Evolutionary conservation across 768 basidiomycete genomes (phyloP).

Genomic region (Psilocybe cubensis): DNA sequence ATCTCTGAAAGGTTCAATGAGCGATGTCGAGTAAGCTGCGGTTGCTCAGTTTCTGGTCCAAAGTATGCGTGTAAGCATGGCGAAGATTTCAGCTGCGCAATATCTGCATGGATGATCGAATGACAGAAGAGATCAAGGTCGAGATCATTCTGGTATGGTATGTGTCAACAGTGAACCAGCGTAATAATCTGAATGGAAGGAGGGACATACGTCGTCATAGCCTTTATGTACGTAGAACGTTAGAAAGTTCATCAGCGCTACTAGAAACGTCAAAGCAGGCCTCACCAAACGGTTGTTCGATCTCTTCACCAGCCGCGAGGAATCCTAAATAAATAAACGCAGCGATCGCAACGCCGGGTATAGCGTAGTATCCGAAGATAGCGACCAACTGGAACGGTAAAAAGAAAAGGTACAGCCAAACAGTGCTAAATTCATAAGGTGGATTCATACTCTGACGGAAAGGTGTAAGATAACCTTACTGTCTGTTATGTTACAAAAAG

Average conservation of each 20-base stretch:
- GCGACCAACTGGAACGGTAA: constrained; percentile 75
- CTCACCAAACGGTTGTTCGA: constrained; percentile 70
- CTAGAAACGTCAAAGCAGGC: constrained; percentile 2
- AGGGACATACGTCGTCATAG: constrained; percentile 56
- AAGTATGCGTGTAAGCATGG: constrained; percentile 54
- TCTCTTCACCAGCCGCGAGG: constrained; percentile 71
- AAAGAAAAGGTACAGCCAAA: constrained; percentile 77
- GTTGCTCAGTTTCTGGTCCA: constrained; percentile 24
- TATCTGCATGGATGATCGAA: constrained; percentile 58
- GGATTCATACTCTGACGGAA: too few relatives aligned
- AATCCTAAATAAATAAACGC: constrained; percentile 80
- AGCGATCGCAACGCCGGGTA: constrained; percentile 67
- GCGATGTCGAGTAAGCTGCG: constrained; percentile 7
- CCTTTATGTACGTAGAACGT: constrained; percentile 34
- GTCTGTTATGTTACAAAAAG: neutral
- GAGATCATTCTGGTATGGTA: constrained; percentile 55
- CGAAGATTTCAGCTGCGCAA: constrained; percentile 54
- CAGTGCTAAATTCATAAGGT: constrained; percentile 44
- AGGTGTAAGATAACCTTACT: neutral
- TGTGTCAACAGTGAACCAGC: neutral
- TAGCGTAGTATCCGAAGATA: constrained; percentile 65
- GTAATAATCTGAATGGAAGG: neutral
- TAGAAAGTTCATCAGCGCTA: neutral
- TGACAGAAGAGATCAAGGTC: constrained; percentile 69
- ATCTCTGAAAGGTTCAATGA: constrained; percentile 19